These are phyloP conservation scores for Panaeolus cyanescens DNA, from an alignment of 768 basidiomycete genomes.

Conservation along the genomic window DNA sequence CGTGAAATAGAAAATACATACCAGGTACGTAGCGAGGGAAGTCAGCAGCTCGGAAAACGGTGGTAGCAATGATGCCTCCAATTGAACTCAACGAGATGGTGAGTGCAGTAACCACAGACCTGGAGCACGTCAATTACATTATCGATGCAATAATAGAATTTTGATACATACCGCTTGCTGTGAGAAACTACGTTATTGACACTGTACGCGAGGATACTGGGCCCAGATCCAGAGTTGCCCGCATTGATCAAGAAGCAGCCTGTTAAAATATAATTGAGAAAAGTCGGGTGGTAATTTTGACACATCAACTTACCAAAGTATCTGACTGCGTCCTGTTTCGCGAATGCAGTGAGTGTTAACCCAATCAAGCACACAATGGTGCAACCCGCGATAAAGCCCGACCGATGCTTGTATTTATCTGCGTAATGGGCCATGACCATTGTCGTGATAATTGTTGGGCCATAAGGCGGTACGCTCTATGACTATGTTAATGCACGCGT, in stretches of 20 bases:
- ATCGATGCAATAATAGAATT: neutral
- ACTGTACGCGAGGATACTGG: conserved; percentile 47
- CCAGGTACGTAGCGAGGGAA: conserved; percentile 47
- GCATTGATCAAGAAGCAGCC: conserved; percentile 46
- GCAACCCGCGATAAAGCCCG: conserved; percentile 41
- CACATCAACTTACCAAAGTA: conserved; percentile 39
- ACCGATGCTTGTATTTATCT: conserved; percentile 44
- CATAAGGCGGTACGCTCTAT: conserved; percentile 49
- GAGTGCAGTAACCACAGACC: conserved; percentile 41
- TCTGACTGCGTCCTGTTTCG: conserved; percentile 34
- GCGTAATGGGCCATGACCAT: conserved; percentile 49
- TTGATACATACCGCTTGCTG: conserved; percentile 36
- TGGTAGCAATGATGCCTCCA: conserved; percentile 45
- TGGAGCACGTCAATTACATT: conserved; percentile 16
- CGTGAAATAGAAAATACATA: conserved; percentile 9
- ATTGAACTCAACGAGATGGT: conserved; percentile 43
- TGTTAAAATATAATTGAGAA: conserved; percentile 13
- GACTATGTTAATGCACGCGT: conserved; percentile 1
- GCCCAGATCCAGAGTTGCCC: conserved; percentile 43
- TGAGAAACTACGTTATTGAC: conserved; percentile 51
- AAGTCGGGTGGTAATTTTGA: neutral
- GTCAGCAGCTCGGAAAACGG: conserved; percentile 42
- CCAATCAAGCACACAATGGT: conserved; percentile 40
- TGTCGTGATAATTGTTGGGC: conserved; percentile 41
- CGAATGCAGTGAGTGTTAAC: conserved; percentile 38